Percentiles rank a stretch among this genome's conserved stretches.
phyloP scores from a whole-genome alignment of 176 grass and related monocot species.

The Aegilops speltoides region DNA sequence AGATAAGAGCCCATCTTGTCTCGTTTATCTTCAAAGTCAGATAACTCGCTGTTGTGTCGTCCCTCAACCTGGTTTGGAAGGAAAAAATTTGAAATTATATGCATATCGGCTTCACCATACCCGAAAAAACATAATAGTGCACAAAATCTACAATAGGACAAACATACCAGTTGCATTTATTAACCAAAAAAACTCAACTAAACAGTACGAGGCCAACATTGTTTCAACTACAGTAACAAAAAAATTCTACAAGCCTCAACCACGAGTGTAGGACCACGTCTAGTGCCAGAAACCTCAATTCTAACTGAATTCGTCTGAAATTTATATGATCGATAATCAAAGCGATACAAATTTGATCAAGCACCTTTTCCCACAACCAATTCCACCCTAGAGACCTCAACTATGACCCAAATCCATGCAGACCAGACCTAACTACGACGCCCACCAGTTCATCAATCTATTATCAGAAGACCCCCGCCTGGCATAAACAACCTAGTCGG shows the following conservation, averaged over 20 bases:
- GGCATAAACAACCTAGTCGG: neutral
- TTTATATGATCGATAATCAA: neutral
- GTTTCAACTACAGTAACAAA: neutral
- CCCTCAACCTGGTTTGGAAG: constrained; percentile 7
- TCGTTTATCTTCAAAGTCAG: neutral
- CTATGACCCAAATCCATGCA: constrained; percentile 12
- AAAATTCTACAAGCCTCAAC: neutral
- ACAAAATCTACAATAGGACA: neutral
- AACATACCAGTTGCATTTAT: neutral
- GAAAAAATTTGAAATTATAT: neutral
- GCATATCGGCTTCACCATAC: neutral
- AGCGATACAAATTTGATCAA: neutral
- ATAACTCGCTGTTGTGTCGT: neutral
- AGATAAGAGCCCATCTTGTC: constrained; percentile 69
- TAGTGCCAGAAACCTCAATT: neutral
- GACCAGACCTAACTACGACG: neutral
- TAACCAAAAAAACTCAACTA: neutral
- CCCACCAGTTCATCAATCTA: neutral
- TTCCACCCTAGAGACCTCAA: neutral
- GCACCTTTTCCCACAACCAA: neutral
- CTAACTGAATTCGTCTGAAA: neutral
- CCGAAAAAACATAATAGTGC: neutral
- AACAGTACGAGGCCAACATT: neutral
- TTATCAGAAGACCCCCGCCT: neutral
- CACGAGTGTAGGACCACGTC: neutral